Evolutionary conservation across 2,329 filamentous ascomycete species (phyloP).

Genomic region (Didymella glomerata): DNA sequence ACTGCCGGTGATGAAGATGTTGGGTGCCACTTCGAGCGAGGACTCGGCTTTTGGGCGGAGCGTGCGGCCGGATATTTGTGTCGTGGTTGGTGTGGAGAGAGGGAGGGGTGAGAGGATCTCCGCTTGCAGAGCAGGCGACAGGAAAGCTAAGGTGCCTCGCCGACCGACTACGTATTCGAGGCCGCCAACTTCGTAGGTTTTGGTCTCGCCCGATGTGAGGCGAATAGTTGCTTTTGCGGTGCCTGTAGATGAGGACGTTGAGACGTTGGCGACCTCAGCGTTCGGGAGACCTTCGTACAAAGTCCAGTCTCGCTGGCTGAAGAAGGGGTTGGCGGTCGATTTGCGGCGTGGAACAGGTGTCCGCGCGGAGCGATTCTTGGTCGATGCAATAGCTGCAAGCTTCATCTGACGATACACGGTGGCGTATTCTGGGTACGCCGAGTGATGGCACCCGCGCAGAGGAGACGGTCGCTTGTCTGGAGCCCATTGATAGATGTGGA

Average conservation of each 20-base stretch:
- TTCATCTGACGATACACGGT: conserved; percentile 69
- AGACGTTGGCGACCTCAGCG: conserved; percentile 57
- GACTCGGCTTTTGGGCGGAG: conserved; percentile 62
- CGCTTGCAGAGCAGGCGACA: conserved; percentile 56
- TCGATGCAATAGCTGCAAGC: conserved; percentile 51
- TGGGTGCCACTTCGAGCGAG: conserved; percentile 61
- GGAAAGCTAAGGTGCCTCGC: conserved; percentile 63
- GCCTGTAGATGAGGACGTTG: conserved; percentile 15
- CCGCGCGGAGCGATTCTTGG: conserved; percentile 30
- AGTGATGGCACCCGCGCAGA: conserved; percentile 65
- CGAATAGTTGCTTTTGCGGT: conserved; percentile 54
- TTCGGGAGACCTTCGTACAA: conserved; percentile 66
- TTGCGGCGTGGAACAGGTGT: conserved; percentile 44
- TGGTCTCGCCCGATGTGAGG: conserved; percentile 52
- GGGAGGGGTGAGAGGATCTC: conserved; percentile 55
- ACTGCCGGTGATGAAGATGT: conserved; percentile 66
- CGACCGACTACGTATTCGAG: conserved; percentile 66
- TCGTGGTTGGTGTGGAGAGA: neutral
- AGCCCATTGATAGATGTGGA: conserved; percentile 70
- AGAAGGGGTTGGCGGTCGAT: conserved; percentile 54
- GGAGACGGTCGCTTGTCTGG: conserved; percentile 64
- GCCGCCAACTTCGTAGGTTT: conserved; percentile 58
- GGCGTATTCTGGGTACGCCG: conserved; percentile 70
- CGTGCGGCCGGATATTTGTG: conserved; percentile 61
- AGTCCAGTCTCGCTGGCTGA: conserved; percentile 60